Percentiles rank a stretch among this genome's conserved stretches.
phyloP scores from a whole-genome alignment of 345 rosid species.

The Boechera retrofracta region DNA sequence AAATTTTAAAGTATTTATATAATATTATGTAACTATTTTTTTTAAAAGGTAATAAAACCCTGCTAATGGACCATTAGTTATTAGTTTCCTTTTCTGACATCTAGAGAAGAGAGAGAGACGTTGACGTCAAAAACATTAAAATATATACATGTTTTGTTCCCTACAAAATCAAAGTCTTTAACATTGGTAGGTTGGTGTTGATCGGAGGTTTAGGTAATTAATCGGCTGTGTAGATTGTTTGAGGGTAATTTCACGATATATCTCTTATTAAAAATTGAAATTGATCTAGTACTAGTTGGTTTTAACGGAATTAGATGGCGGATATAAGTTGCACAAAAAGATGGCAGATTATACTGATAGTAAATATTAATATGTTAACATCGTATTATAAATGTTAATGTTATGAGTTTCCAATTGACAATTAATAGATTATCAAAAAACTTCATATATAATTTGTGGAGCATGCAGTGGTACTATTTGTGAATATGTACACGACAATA shows the following conservation, averaged over 20 bases:
- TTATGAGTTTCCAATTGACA: too few relatives aligned
- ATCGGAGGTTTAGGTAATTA: neutral
- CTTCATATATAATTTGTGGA: too few relatives aligned
- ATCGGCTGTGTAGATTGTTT: neutral
- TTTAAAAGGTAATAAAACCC: neutral
- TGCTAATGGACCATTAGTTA: neutral
- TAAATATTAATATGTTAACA: too few relatives aligned
- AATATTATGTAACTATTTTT: neutral
- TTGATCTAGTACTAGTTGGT: neutral
- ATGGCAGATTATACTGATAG: too few relatives aligned
- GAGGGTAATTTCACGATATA: neutral
- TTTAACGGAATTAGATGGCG: too few relatives aligned
- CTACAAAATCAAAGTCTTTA: neutral
- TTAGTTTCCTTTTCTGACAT: slow-evolving; percentile 19
- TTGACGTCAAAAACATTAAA: neutral
- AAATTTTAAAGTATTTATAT: neutral
- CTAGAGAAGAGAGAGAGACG: slow-evolving; percentile 23
- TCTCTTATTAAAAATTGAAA: neutral
- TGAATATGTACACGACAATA: neutral
- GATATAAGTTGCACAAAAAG: too few relatives aligned
- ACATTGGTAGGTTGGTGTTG: slow-evolving; percentile 1
- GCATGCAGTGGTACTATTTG: too few relatives aligned
- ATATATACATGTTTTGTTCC: slow-evolving; percentile 20
- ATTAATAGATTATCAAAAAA: neutral
- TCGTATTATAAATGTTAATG: too few relatives aligned